Evolutionary conservation across 73 alveolate species (phyloP).

Genomic region (Breviolum minutum): DNA sequence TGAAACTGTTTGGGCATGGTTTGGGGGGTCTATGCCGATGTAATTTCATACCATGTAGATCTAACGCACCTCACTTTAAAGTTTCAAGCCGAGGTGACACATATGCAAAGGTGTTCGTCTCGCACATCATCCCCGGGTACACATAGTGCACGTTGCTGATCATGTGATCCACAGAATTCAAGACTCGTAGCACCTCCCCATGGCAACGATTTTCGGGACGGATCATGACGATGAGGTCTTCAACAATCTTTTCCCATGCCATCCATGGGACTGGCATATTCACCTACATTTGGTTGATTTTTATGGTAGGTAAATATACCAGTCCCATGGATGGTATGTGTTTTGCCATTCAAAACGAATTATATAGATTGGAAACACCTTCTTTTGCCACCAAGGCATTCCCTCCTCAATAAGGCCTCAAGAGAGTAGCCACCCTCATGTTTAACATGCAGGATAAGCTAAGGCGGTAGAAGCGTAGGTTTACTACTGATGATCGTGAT

Average conservation of each 20-base stretch:
- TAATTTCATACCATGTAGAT: background rate
- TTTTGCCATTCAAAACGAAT: no score
- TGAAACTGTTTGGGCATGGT: background rate
- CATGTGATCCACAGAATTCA: conserved; percentile 73
- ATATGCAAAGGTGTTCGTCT: conserved; percentile 23
- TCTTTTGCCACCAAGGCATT: no score
- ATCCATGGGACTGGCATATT: no score
- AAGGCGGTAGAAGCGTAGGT: no score
- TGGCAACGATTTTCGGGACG: background rate
- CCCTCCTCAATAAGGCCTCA: no score
- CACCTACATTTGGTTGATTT: no score
- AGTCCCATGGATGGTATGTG: background rate
- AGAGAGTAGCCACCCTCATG: no score
- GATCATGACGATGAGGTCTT: background rate
- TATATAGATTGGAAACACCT: background rate
- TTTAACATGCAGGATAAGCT: no score
- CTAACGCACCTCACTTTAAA: background rate
- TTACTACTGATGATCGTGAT: no score
- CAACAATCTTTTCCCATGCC: no score
- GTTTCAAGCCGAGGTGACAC: background rate
- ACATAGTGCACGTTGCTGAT: conserved; percentile 67
- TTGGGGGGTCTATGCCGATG: background rate
- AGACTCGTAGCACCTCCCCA: background rate
- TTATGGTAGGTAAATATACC: background rate
- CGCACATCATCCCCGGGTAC: conserved; percentile 42